A percentile compares a stretch with the other conserved stretches of the same genome.
Conservation (phyloP, 495 filamentous ascomycete species). For the Penicillium arizonense region DNA sequence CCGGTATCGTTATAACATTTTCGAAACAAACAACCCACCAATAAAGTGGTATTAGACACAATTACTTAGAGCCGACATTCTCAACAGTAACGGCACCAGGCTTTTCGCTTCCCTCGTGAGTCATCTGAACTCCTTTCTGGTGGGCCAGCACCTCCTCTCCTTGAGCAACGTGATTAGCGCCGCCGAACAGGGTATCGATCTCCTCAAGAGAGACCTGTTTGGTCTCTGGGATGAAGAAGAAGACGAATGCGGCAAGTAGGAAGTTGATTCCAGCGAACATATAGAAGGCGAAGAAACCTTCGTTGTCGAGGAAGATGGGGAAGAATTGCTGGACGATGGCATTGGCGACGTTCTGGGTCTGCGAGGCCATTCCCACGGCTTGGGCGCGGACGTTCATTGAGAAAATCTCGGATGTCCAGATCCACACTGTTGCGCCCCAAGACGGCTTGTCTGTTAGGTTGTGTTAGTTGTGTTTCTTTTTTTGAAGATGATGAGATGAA, state of each 20-base stretch:
- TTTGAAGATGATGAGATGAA: background rate
- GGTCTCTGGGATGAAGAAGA: constrained; percentile 73
- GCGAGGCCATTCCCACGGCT: constrained; percentile 66
- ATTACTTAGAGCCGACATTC: constrained; percentile 15
- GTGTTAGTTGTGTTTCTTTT: constrained; percentile 11
- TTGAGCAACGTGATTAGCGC: constrained; percentile 55
- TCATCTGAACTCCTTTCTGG: constrained; percentile 24
- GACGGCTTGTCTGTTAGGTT: constrained; percentile 54
- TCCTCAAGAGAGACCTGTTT: constrained; percentile 67
- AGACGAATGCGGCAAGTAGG: constrained; percentile 66
- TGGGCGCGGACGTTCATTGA: constrained; percentile 66
- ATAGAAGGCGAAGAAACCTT: constrained; percentile 54
- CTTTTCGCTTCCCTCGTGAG: constrained; percentile 23
- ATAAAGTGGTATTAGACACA: background rate
- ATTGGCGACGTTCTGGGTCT: constrained; percentile 66
- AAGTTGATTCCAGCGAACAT: constrained; percentile 55
- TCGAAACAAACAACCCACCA: background rate
- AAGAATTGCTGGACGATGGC: constrained; percentile 66
- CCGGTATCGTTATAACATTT: background rate
- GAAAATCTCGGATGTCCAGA: constrained; percentile 66
- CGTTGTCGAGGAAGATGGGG: constrained; percentile 59
- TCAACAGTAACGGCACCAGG: constrained; percentile 25
- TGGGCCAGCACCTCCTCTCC: constrained; percentile 41
- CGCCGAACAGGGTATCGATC: constrained; percentile 60
- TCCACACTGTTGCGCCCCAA: constrained; percentile 67